These are phyloP conservation scores for Daldinia bambusicola DNA, from an alignment of 495 filamentous ascomycete species.

Conservation along the genomic window DNA sequence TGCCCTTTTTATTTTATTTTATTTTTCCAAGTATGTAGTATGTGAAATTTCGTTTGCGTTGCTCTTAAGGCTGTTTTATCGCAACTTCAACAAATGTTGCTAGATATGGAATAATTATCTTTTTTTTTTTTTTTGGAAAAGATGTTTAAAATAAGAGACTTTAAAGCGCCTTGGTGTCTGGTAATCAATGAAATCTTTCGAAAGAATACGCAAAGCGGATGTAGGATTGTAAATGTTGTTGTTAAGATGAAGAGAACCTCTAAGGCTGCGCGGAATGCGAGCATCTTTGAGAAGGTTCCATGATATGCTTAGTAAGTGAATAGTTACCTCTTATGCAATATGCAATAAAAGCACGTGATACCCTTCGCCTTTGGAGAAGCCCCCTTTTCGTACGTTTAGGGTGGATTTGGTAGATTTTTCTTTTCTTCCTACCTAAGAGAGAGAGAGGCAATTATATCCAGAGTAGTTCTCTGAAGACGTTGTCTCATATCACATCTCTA, in stretches of 20 bases:
- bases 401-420: neutral
- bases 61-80: neutral
- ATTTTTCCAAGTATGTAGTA: neutral
- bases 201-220: neutral
- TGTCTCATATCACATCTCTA: no score
- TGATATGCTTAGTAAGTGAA: slow-evolving; percentile 31
- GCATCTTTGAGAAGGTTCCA: slow-evolving; percentile 30
- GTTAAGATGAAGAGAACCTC: neutral
- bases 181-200: neutral
- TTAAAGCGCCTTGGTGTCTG: neutral
- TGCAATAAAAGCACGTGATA: slow-evolving; percentile 12
- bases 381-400: neutral
- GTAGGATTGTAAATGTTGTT: neutral
- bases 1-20: neutral
- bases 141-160: no score
- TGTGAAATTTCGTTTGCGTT: neutral
- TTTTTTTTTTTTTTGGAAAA: no score
- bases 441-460: no score
- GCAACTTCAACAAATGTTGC: neutral
- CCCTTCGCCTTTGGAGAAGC: neutral
- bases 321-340: slow-evolving; percentile 36
- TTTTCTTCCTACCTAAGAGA: neutral
- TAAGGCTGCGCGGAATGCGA: slow-evolving; percentile 4
- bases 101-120: neutral
- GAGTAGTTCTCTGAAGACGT: no score